phyloP scores from a whole-genome alignment of 2,329 filamentous ascomycete genomes.

The Alternaria viburni region DNA sequence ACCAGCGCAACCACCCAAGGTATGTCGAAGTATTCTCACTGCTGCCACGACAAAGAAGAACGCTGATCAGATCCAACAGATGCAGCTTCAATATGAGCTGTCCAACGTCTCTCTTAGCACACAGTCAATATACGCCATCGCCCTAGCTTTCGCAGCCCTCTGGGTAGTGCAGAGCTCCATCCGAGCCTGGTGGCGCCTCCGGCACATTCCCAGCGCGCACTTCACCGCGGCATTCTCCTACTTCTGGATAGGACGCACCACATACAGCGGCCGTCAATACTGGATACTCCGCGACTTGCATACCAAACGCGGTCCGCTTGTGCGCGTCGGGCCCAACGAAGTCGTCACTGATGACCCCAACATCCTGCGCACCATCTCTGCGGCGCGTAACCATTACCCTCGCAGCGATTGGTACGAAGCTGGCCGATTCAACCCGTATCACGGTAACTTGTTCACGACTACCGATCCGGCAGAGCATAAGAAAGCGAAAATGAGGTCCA shows the following conservation, averaged over 20 bases:
- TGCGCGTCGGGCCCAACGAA: conserved; percentile 54
- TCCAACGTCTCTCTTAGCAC: not conserved
- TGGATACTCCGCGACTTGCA: conserved; percentile 1
- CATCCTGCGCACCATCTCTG: conserved; percentile 53
- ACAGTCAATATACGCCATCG: not conserved
- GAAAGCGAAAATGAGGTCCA: not conserved
- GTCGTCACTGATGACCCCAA: conserved; percentile 57
- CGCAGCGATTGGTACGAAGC: conserved; percentile 7
- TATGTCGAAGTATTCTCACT: not conserved
- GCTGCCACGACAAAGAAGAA: not conserved
- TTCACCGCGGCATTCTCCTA: conserved; percentile 8
- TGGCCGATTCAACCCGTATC: conserved; percentile 5
- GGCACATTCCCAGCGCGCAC: not conserved
- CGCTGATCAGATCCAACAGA: not conserved
- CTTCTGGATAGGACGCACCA: conserved; percentile 3
- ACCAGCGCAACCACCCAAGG: not conserved
- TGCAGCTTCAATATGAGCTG: not conserved
- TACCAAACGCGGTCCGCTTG: conserved; percentile 23
- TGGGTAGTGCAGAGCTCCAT: not conserved
- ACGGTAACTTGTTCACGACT: conserved; percentile 6
- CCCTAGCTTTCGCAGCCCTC: not conserved
- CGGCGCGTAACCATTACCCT: conserved; percentile 42
- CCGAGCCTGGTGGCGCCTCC: not conserved
- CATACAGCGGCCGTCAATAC: conserved; percentile 6
- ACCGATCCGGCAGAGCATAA: not conserved